Base-by-base conservation (phyloP, 441 rosid species). In the Gossypium schwendimanii region DNA sequence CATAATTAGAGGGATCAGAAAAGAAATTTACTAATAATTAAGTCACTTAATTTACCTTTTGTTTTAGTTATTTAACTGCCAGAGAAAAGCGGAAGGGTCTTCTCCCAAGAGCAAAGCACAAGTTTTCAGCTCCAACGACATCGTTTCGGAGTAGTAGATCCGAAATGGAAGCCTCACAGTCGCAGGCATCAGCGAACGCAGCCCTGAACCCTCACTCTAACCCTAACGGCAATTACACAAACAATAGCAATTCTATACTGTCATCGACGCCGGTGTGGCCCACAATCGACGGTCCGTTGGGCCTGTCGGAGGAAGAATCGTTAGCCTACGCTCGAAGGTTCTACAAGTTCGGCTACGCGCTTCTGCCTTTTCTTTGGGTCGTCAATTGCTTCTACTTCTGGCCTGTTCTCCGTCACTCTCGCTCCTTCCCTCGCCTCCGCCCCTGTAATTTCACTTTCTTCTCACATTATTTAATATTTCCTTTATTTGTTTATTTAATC, bases 351-450 rank as follows among this genome's bases (percentile, higher is more conserved):
- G 98, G 99, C 6, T 92, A 81, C 81, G 98, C 93, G 17, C 81
- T 95, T 39, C 71, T 93, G 82, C 98, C 97, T 9, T 89, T 87
- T 88, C 97, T 95, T 33, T 91, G 99, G 99, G 97, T 93, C 14
- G 86, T 95, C 71, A 95, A 93, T 79, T 93, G 98, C 90, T 93
- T 95, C 91, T 95, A 93, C 85, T 93, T 95, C 91, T 93, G 98
- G 98, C 99, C 98, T 1, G 99, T 89, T 71, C 99, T 93, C 76
- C 87, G 89, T 64, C 88, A 91, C 81, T 77, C 87, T 49, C 88
- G 92, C 18, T 87, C 91, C 50, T 95, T 92, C 85, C 98, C 99
- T 53, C 86, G 80, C 64, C 82, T 87, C 71, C 96, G 97, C 65
- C 89, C 81, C 60, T 88, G 98, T 94, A 79, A 78, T 80, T 72